phyloP scores from a whole-genome alignment of 2,329 filamentous ascomycete genomes.

The Ophiostoma sp. region DNA sequence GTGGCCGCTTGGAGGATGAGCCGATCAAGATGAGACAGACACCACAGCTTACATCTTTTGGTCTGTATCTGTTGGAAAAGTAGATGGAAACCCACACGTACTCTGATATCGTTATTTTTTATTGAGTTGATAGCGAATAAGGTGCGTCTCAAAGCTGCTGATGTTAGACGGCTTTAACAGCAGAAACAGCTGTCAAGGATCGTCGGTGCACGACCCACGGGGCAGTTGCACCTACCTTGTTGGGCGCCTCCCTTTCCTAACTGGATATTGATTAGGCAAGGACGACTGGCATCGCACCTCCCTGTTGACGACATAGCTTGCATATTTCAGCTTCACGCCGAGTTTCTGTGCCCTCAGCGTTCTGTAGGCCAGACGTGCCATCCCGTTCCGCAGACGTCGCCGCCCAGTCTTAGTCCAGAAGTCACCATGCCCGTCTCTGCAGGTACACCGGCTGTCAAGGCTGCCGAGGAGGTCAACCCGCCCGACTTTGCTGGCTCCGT shows the following conservation, averaged over 20 bases:
- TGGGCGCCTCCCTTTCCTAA: neutral
- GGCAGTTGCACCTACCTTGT: neutral
- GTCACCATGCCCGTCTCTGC: neutral
- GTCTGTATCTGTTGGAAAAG: neutral
- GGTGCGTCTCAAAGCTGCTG: neutral
- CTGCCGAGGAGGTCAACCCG: slow-evolving; percentile 28
- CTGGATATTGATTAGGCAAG: neutral
- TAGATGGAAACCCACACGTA: neutral
- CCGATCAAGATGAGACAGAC: neutral
- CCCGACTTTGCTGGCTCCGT: slow-evolving; percentile 53
- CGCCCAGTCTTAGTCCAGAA: neutral
- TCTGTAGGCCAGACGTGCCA: neutral
- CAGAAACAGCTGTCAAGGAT: neutral
- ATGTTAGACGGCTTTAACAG: neutral
- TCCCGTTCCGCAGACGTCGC: neutral
- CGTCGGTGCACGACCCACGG: neutral
- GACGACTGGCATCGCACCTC: neutral
- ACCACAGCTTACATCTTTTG: neutral
- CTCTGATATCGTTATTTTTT: too few species aligned
- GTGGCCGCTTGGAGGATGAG: neutral
- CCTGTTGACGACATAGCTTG: neutral
- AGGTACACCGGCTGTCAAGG: neutral
- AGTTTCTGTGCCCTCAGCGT: neutral
- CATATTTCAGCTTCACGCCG: neutral
- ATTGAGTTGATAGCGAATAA: neutral